Base-by-base conservation (phyloP, 352 stramenopile species). In the Globisporangium paroecandrum region DNA sequence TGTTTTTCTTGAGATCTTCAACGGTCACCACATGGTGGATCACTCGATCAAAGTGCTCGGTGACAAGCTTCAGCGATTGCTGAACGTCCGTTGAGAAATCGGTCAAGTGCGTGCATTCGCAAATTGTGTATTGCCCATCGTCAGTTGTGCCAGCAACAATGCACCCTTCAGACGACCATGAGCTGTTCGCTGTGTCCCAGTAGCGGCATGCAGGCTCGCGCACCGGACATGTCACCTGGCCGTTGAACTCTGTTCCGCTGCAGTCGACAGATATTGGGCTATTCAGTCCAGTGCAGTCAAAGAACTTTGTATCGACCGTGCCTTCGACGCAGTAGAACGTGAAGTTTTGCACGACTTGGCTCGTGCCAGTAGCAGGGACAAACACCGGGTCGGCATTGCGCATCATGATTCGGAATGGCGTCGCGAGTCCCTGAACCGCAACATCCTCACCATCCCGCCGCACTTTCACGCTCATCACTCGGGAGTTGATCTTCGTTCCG, bases 81-180 rank as follows among this genome's bases (percentile, higher is more conserved):
- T 78, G 71, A 5, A 91, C 77, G 68, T 93, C 71, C 0, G 84
- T 89, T 4, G 79, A 81, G 38, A 93, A 93, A 58, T 93, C 84
- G 0, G 84, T 93, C 43, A 93, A 70, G 70, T 93, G 84, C 18
- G 74, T 87, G 64, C 84, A 93, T 56, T 87, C 77, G 57, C 84
- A 93, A 32, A 90, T 87, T 29, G 81, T 93, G 57, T 90, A 91
- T n/a, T 82, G 69, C 1, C 79, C 78, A 32, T 91, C 78, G 29
- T 77, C 76, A 2, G 79, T 89, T 9, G 77, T 89, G 13, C 79
- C 82, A 8, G 77, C 78, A 8, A 77, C 75, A 25, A 58, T 36
- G 47, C 84, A 93, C 3, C 84, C 84, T 1, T 88, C 72, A 1
- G 84, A 85, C 0, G 84, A 90, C 84, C 84, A 93, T 3, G 62